A percentile compares a stretch with the other conserved stretches of the same genome.
These are phyloP conservation scores for Tylopilus vinaceipallidus DNA, from an alignment of 768 basidiomycete genomes.

Conservation along the genomic window DNA sequence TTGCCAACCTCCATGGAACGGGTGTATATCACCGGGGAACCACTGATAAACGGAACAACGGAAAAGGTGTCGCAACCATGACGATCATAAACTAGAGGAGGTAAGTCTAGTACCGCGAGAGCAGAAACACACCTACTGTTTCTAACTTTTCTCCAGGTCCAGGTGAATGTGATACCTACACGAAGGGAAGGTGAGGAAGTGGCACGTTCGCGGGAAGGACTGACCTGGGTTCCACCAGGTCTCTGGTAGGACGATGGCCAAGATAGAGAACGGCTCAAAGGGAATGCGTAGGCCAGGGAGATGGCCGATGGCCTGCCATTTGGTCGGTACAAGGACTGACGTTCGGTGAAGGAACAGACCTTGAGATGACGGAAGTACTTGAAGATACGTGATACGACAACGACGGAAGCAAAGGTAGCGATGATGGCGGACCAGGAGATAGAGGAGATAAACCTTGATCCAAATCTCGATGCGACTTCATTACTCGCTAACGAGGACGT, in stretches of 20 bases:
- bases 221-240: slow-evolving; percentile 22
- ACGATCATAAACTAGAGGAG: slow-evolving; percentile 16
- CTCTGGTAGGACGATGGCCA: slow-evolving; percentile 13
- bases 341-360: slow-evolving; percentile 6
- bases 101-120: background rate
- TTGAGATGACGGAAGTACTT: slow-evolving; percentile 15
- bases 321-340: background rate
- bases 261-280: slow-evolving; percentile 14
- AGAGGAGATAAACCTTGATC: background rate
- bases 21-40: slow-evolving; percentile 19
- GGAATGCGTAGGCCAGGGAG: slow-evolving; percentile 23
- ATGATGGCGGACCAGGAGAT: slow-evolving; percentile 8
- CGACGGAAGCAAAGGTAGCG: background rate
- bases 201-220: background rate
- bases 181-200: background rate
- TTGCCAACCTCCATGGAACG: slow-evolving; percentile 21
- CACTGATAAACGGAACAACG: slow-evolving; percentile 20
- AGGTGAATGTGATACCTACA: slow-evolving; percentile 17
- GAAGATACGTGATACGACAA: slow-evolving; percentile 13
- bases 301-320: slow-evolving; percentile 12
- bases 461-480: background rate
- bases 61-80: slow-evolving; percentile 22
- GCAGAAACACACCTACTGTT: slow-evolving; percentile 6
- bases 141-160: slow-evolving; percentile 24
- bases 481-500: background rate